These are phyloP conservation scores for Raphanus sativus DNA, from an alignment of 345 rosid genomes.

Conservation along the genomic window DNA sequence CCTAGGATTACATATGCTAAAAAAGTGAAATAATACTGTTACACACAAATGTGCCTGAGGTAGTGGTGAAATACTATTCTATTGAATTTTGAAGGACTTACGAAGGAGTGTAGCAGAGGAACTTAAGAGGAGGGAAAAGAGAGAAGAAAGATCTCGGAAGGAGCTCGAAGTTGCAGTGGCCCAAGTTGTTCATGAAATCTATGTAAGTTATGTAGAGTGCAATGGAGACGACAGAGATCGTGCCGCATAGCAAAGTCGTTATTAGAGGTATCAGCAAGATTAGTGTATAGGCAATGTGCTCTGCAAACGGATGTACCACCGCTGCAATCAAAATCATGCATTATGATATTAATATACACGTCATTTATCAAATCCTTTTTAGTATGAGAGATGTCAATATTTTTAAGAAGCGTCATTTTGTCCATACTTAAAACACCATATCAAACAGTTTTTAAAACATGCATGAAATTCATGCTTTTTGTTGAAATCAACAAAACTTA, in stretches of 20 bases:
- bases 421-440: neutral
- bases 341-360: neutral
- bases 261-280: constrained; percentile 52
- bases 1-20: neutral
- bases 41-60: neutral
- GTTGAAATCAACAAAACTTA: neutral
- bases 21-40: neutral
- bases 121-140: constrained; percentile 67
- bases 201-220: constrained; percentile 47
- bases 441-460: neutral
- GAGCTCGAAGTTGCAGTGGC: constrained; percentile 89
- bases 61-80: neutral
- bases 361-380: neutral
- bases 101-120: constrained; percentile 62
- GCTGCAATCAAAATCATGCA: constrained; percentile 46
- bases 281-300: constrained; percentile 50
- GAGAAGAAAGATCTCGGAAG: constrained; percentile 56
- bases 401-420: neutral
- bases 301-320: constrained; percentile 82
- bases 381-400: neutral
- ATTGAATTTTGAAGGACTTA: constrained; percentile 9
- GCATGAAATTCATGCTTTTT: neutral
- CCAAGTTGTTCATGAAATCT: constrained; percentile 84
- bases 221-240: constrained; percentile 31
- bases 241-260: constrained; percentile 33